A percentile compares a stretch with the other conserved stretches of the same genome.
These are phyloP conservation scores for Rugosomyces carneus DNA, from an alignment of 1,284 basidiomycete species.

Conservation along the genomic window DNA sequence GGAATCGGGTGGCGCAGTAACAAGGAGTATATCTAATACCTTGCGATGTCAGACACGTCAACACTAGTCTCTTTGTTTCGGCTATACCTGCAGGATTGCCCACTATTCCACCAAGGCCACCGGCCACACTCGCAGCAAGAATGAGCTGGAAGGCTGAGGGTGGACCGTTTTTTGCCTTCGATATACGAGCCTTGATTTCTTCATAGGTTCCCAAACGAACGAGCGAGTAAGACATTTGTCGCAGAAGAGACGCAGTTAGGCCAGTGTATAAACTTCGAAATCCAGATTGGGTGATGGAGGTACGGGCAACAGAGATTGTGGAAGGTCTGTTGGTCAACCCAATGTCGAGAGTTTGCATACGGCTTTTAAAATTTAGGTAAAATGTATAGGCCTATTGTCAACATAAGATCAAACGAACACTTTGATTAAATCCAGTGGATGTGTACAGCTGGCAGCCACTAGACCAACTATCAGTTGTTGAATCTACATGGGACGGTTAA, in stretches of 20 bases:
- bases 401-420: slow-evolving; percentile 47
- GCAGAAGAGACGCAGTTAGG: slow-evolving; percentile 76
- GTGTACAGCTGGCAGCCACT: slow-evolving; percentile 86
- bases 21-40: slow-evolving; percentile 60
- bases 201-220: slow-evolving; percentile 86
- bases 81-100: slow-evolving; percentile 73
- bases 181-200: slow-evolving; percentile 56
- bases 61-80: neutral
- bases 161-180: slow-evolving; percentile 37
- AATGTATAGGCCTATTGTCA: neutral
- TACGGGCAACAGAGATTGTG: slow-evolving; percentile 49
- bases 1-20: slow-evolving; percentile 59
- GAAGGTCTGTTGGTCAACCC: slow-evolving; percentile 43
- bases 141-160: slow-evolving; percentile 53
- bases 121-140: slow-evolving; percentile 64
- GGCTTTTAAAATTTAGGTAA: slow-evolving; percentile 34
- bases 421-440: slow-evolving; percentile 83
- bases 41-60: neutral
- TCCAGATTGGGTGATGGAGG: slow-evolving; percentile 55
- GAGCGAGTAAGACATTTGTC: slow-evolving; percentile 91
- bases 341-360: slow-evolving; percentile 68
- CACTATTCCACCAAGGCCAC: slow-evolving; percentile 72
- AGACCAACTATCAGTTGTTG: slow-evolving; percentile 1
- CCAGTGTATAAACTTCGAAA: slow-evolving; percentile 76
- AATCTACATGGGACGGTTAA: slow-evolving; percentile 3